Percentiles rank a stretch among this genome's conserved stretches.
Conservation (phyloP, 345 rosid species). For the Abelmoschus esculentus region DNA sequence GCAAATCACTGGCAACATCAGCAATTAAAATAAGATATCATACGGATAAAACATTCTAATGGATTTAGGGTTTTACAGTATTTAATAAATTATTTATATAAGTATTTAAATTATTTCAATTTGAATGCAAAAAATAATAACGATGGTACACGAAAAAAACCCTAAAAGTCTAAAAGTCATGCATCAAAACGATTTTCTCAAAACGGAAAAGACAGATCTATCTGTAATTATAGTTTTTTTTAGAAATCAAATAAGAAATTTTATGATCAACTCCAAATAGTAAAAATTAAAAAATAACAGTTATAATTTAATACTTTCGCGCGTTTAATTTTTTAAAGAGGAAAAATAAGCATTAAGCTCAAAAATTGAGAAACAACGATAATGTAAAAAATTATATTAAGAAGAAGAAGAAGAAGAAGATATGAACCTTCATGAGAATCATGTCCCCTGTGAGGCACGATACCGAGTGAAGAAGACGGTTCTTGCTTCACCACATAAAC, state of each 20-base stretch:
- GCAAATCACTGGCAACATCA: background rate
- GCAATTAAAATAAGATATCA: constrained; percentile 6
- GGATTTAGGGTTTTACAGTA: background rate
- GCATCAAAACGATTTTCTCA: background rate
- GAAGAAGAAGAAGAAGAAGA: background rate
- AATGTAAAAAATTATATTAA: background rate
- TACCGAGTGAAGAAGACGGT: constrained; percentile 41
- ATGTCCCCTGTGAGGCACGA: constrained; percentile 40
- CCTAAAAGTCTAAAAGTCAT: background rate
- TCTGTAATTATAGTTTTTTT: background rate
- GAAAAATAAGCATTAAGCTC: background rate
- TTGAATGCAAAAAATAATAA: background rate
- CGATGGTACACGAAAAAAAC: background rate
- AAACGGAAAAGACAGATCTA: constrained; percentile 7
- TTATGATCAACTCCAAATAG: background rate
- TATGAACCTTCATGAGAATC: constrained; percentile 33
- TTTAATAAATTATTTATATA: background rate
- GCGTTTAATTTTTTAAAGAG: background rate
- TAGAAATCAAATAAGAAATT: background rate
- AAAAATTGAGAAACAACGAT: background rate
- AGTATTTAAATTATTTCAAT: background rate
- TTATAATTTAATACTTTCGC: background rate
- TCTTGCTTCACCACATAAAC: constrained; percentile 38
- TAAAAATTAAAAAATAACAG: background rate
- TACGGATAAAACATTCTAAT: background rate